phyloP scores from a whole-genome alignment of 2,329 filamentous ascomycete genomes.

The Exophiala lecanii-corni region DNA sequence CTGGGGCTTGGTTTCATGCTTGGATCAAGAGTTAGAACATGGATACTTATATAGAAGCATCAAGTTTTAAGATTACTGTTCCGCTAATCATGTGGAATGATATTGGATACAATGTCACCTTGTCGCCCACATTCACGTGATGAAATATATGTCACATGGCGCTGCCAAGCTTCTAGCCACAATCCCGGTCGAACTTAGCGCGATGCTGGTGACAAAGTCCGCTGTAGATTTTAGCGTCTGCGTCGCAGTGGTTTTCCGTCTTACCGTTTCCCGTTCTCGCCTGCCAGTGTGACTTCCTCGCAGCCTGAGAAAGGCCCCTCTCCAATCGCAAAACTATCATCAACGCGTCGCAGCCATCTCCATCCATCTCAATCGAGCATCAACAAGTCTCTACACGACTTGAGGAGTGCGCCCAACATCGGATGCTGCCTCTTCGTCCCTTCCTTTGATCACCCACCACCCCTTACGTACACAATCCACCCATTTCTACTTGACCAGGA shows the following conservation, averaged over 20 bases:
- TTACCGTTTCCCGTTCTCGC: too few species aligned
- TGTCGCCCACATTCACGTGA: too few species aligned
- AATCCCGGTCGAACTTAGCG: neutral
- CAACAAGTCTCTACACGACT: constrained; percentile 8
- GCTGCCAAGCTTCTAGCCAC: too few species aligned
- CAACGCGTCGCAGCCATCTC: constrained; percentile 25
- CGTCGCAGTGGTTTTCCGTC: neutral
- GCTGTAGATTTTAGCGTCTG: too few species aligned
- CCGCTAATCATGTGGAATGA: too few species aligned
- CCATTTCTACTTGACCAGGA: constrained; percentile 11
- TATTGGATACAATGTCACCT: too few species aligned
- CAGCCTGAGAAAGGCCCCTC: constrained; percentile 19
- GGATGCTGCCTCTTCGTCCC: constrained; percentile 20
- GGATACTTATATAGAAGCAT: too few species aligned
- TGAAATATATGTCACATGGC: too few species aligned
- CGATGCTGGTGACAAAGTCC: too few species aligned
- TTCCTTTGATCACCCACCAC: constrained; percentile 21
- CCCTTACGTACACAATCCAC: constrained; percentile 5
- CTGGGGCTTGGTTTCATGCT: too few species aligned
- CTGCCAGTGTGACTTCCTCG: constrained; percentile 10
- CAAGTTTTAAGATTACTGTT: too few species aligned
- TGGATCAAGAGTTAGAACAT: too few species aligned
- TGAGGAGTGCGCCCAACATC: constrained; percentile 20
- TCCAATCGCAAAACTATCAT: constrained; percentile 22
- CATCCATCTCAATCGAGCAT: constrained; percentile 20